A percentile compares a stretch with the other conserved stretches of the same genome.
Conservation (phyloP, 1,139 yeast species). For the Pichia sp. region DNA sequence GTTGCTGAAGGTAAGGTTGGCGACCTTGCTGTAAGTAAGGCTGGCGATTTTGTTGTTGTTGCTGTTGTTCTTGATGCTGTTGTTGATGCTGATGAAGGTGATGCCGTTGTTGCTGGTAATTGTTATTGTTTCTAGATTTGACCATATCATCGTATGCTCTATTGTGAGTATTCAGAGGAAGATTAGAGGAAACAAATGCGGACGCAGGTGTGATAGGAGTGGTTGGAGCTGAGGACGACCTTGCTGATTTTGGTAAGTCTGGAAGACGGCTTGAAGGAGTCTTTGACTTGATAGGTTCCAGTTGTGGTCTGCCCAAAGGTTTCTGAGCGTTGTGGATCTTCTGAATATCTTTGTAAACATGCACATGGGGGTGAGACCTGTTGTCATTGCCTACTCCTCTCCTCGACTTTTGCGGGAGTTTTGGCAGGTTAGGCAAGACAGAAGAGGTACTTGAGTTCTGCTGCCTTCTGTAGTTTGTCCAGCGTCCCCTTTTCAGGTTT, state of each 20-base stretch:
- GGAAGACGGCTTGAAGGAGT: conserved; percentile 20
- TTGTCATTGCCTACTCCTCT: neutral
- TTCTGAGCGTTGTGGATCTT: conserved; percentile 18
- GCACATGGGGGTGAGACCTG: conserved; percentile 7
- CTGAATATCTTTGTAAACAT: conserved; percentile 20
- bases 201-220: conserved; percentile 2
- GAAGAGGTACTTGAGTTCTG: neutral
- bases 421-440: neutral
- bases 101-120: neutral
- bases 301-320: conserved; percentile 14
- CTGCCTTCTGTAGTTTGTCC: conserved; percentile 16
- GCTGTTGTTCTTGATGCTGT: conserved; percentile 5
- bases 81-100: conserved; percentile 11
- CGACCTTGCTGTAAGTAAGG: neutral
- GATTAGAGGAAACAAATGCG: neutral
- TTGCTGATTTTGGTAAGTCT: conserved; percentile 13
- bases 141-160: neutral
- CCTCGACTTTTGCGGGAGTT: neutral
- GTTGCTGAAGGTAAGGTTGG: conserved; percentile 14
- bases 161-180: neutral
- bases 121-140: conserved; percentile 3
- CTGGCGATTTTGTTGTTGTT: conserved; percentile 12
- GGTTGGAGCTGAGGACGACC: conserved; percentile 2
- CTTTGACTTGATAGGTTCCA: conserved; percentile 11
- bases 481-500: conserved; percentile 5